These are phyloP conservation scores for Annona squamosa DNA, from an alignment of 164 flowering plant species.

Conservation along the genomic window DNA sequence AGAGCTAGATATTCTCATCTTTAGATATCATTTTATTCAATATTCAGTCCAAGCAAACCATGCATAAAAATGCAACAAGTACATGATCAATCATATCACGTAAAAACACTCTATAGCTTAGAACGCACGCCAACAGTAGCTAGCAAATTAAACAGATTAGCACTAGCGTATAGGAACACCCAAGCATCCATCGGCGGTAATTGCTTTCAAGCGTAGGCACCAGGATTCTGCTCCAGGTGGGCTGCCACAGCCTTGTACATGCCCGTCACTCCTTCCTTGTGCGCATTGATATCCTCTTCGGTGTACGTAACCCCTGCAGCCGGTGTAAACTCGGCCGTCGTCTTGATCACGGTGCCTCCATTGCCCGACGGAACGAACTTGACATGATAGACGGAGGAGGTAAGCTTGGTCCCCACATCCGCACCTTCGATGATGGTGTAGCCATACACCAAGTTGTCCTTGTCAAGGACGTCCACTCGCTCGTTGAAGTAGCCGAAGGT, in stretches of 20 bases:
- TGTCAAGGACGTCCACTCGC: conserved; percentile 2
- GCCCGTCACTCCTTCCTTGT: conserved; percentile 3
- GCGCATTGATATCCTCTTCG: not conserved
- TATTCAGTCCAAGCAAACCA: too few relatives aligned
- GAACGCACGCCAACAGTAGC: too few relatives aligned
- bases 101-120: too few relatives aligned
- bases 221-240: conserved; percentile 2
- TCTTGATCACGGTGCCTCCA: not conserved
- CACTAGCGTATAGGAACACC: not conserved
- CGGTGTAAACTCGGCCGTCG: not conserved
- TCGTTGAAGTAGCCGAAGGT: not conserved
- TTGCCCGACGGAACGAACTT: conserved; percentile 2
- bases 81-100: too few relatives aligned
- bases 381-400: conserved; percentile 1
- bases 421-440: conserved; percentile 3
- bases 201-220: conserved; percentile 1
- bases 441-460: not conserved
- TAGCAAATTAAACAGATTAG: too few relatives aligned
- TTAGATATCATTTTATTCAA: too few relatives aligned
- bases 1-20: too few relatives aligned
- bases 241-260: conserved; percentile 7
- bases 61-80: too few relatives aligned
- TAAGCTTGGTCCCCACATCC: conserved; percentile 3
- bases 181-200: not conserved
- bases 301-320: not conserved